These are phyloP conservation scores for Yarrowia yakushimensis DNA, from an alignment of 805 yeast species.

Conservation along the genomic window DNA sequence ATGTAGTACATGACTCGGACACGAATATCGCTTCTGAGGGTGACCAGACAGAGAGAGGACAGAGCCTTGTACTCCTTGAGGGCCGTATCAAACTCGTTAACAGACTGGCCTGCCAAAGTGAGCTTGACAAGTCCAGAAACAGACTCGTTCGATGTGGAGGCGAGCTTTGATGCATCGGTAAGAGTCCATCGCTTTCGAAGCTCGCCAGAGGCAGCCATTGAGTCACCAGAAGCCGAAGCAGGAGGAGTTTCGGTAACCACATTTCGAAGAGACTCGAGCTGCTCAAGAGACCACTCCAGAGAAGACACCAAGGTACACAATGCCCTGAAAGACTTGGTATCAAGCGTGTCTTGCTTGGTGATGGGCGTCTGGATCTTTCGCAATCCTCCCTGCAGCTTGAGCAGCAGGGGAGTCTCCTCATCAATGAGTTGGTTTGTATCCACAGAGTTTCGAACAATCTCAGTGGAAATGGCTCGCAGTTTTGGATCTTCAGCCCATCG, in stretches of 20 bases:
- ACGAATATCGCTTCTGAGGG: slow-evolving; percentile 57
- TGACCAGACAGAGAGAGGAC: slow-evolving; percentile 37
- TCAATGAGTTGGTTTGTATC: slow-evolving; percentile 1
- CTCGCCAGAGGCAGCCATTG: slow-evolving; percentile 26
- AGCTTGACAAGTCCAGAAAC: slow-evolving; percentile 24
- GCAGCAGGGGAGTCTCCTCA: background rate
- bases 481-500: slow-evolving; percentile 24
- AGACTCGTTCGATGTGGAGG: background rate
- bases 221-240: background rate
- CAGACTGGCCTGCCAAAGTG: slow-evolving; percentile 31
- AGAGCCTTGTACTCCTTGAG: slow-evolving; percentile 32
- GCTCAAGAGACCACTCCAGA: slow-evolving; percentile 44
- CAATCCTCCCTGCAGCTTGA: background rate
- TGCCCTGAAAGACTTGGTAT: slow-evolving; percentile 48
- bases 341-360: slow-evolving; percentile 53
- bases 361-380: slow-evolving; percentile 30
- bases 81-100: slow-evolving; percentile 35
- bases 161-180: slow-evolving; percentile 31
- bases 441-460: slow-evolving; percentile 9
- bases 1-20: slow-evolving; percentile 52
- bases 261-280: slow-evolving; percentile 16
- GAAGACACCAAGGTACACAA: slow-evolving; percentile 54
- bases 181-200: slow-evolving; percentile 37
- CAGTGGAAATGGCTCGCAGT: background rate
- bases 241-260: slow-evolving; percentile 16